phyloP scores from a whole-genome alignment of 306 rosid genomes.

The Prunus armeniaca region DNA sequence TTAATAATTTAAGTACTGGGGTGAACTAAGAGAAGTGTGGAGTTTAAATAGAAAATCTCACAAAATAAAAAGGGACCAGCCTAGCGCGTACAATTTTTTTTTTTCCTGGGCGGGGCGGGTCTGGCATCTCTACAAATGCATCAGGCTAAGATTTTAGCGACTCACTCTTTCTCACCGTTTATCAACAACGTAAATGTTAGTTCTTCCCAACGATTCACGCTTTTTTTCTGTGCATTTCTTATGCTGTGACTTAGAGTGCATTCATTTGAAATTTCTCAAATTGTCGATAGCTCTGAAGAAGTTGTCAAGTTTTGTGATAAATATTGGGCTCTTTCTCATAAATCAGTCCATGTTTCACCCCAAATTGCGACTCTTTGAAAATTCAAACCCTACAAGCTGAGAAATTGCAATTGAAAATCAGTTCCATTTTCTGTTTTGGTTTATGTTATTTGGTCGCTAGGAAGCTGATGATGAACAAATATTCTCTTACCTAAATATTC shows the following conservation, averaged over 20 bases:
- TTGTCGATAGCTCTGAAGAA: neutral
- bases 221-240: neutral
- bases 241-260: neutral
- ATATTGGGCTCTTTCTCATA: no score
- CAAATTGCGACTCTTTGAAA: no score
- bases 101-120: no score
- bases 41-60: no score
- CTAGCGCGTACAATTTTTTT: no score
- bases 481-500: neutral
- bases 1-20: no score
- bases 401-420: neutral
- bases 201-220: neutral
- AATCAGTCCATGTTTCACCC: no score
- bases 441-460: neutral
- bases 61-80: no score
- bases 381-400: no score
- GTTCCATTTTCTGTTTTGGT: neutral
- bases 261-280: neutral
- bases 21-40: no score
- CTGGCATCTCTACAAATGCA: neutral
- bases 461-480: neutral
- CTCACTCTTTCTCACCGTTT: neutral
- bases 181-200: neutral
- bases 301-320: neutral
- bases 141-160: neutral